A percentile compares a stretch with the other conserved stretches of the same genome.
phyloP scores from a whole-genome alignment of 169 alveolate species.

The Eimeria falciformis region DNA sequence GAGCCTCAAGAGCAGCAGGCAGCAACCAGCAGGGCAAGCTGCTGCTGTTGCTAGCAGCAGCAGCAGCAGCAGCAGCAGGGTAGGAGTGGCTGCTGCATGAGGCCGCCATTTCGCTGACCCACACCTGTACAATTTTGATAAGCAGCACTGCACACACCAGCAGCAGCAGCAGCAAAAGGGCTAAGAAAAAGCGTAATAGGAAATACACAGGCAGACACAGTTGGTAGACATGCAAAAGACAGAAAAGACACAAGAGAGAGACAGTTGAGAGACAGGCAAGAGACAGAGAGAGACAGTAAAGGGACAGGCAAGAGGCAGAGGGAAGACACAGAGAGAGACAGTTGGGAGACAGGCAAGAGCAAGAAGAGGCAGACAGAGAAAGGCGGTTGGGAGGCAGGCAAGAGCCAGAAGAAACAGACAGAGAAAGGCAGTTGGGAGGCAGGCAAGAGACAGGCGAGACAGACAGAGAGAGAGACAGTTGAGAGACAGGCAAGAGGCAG shows the following conservation, averaged over 20 bases:
- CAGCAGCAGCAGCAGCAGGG: neutral
- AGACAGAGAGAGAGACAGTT: neutral
- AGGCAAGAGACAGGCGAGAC: neutral
- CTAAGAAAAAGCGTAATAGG: too few species aligned
- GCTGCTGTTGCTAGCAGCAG: slow-evolving; percentile 1
- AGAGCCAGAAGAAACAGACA: neutral
- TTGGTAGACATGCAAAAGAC: too few species aligned
- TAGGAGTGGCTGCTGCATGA: slow-evolving; percentile 61
- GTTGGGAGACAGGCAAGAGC: slow-evolving; percentile 14
- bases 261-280: too few species aligned
- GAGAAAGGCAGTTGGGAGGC: neutral
- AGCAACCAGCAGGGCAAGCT: slow-evolving; percentile 20
- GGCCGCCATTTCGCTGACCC: neutral
- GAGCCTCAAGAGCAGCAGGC: slow-evolving; percentile 47
- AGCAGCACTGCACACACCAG: slow-evolving; percentile 24
- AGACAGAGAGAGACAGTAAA: too few species aligned
- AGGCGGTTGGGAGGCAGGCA: slow-evolving; percentile 18
- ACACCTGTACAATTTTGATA: neutral
- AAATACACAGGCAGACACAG: too few species aligned
- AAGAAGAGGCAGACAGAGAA: neutral
- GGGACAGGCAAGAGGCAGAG: neutral
- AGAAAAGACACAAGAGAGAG: too few species aligned
- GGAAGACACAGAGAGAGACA: neutral
- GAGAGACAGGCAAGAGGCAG: neutral
- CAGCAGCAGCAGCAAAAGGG: slow-evolving; percentile 11